A percentile compares a stretch with the other conserved stretches of the same genome.
These are phyloP conservation scores for Hypoxylon sp. DNA, from an alignment of 2,329 filamentous ascomycete species.

Conservation along the genomic window DNA sequence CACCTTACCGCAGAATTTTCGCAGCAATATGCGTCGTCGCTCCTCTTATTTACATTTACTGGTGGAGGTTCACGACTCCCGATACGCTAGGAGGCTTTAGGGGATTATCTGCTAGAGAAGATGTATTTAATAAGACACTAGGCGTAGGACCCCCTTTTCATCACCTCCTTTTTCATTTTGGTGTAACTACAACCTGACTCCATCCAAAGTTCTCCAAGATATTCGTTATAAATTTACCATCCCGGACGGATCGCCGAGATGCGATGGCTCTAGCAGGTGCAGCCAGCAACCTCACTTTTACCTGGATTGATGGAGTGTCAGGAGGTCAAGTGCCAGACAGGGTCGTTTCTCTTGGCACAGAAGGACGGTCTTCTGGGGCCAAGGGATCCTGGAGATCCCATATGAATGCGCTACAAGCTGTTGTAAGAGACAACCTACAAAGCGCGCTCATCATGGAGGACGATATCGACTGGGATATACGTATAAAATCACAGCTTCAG, in stretches of 20 bases:
- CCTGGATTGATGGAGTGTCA: constrained; percentile 63
- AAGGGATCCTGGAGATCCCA: constrained; percentile 59
- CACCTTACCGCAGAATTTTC: constrained; percentile 33
- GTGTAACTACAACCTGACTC: constrained; percentile 1
- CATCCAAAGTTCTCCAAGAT: constrained; percentile 65
- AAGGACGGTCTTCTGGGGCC: constrained; percentile 50
- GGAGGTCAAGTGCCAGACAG: constrained; percentile 56
- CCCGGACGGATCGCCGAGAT: constrained; percentile 66
- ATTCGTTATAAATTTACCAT: constrained; percentile 66
- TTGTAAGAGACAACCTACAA: constrained; percentile 62
- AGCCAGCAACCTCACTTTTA: constrained; percentile 61
- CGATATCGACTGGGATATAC: constrained; percentile 71
- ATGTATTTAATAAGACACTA: constrained; percentile 45
- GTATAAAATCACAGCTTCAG: constrained; percentile 63
- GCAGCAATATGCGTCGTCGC: constrained; percentile 29
- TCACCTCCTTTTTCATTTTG: neutral
- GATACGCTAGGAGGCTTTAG: neutral
- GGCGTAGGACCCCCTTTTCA: constrained; percentile 37
- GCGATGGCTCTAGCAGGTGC: constrained; percentile 63
- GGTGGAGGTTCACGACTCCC: constrained; percentile 11
- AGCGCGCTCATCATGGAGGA: constrained; percentile 70
- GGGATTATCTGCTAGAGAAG: neutral
- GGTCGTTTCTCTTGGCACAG: constrained; percentile 51
- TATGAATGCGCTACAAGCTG: constrained; percentile 56
- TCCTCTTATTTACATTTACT: constrained; percentile 43